Percentiles rank a stretch among this genome's conserved stretches.
phyloP scores from a whole-genome alignment of 2,329 filamentous ascomycete species.

The Coniochaeta ligniaria region DNA sequence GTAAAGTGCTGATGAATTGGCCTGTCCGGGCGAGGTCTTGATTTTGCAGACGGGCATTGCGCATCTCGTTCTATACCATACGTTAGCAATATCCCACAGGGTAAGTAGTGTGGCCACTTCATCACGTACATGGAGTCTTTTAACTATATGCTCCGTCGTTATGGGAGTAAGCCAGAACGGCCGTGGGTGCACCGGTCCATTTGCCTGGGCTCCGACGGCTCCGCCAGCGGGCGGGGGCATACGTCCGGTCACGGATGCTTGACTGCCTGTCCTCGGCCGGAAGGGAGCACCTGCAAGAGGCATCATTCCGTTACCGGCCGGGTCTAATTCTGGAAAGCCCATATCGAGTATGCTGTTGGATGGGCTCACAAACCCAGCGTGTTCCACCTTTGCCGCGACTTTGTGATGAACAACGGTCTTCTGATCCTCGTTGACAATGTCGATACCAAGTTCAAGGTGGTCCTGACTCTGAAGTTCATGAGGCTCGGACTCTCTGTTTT shows the following conservation, averaged over 20 bases:
- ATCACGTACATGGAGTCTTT: slow-evolving; percentile 67
- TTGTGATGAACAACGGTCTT: slow-evolving; percentile 99
- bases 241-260: slow-evolving; percentile 58
- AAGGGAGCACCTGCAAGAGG: slow-evolving; percentile 61
- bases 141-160: slow-evolving; percentile 91
- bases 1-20: slow-evolving; percentile 69
- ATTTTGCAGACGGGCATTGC: slow-evolving; percentile 78
- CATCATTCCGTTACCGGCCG: slow-evolving; percentile 65
- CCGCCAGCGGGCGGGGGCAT: slow-evolving; percentile 42
- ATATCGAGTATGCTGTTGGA: slow-evolving; percentile 76
- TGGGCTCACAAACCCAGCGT: slow-evolving; percentile 75
- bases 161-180: slow-evolving; percentile 84
- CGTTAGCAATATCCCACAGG: slow-evolving; percentile 16
- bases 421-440: slow-evolving; percentile 97
- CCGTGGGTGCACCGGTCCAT: slow-evolving; percentile 62
- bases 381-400: slow-evolving; percentile 92
- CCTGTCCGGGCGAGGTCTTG: slow-evolving; percentile 78
- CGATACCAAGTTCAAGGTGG: slow-evolving; percentile 89
- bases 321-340: slow-evolving; percentile 87
- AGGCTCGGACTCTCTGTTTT: slow-evolving; percentile 93
- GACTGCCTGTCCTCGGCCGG: slow-evolving; percentile 62
- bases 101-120: background rate
- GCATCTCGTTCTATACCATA: slow-evolving; percentile 69
- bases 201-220: slow-evolving; percentile 42
- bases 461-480: slow-evolving; percentile 89